Percentiles rank a stretch among this genome's conserved stretches.
These are phyloP conservation scores for Plenodomus biglobosus DNA, from an alignment of 2,329 filamentous ascomycete species.

Conservation along the genomic window DNA sequence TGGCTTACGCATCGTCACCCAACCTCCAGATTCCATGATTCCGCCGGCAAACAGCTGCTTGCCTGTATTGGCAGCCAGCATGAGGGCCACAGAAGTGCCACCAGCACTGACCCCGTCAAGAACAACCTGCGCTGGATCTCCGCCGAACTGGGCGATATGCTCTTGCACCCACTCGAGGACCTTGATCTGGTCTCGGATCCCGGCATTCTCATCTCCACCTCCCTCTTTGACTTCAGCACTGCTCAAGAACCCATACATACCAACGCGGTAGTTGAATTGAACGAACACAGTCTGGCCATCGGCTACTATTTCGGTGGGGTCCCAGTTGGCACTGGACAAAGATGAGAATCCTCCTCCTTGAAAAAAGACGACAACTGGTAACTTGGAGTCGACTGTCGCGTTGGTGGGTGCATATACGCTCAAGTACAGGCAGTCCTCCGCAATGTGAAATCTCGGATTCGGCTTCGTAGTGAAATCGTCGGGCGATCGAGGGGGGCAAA, in stretches of 20 bases:
- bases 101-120: constrained; percentile 71
- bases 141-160: constrained; percentile 68
- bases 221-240: constrained; percentile 54
- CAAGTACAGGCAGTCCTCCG: constrained; percentile 71
- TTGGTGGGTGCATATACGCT: constrained; percentile 63
- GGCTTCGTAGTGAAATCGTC: constrained; percentile 23
- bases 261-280: constrained; percentile 75
- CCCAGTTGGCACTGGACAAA: constrained; percentile 54
- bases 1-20: constrained; percentile 52
- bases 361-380: constrained; percentile 67
- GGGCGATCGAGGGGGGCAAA: constrained; percentile 36
- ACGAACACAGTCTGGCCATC: constrained; percentile 67
- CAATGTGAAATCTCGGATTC: constrained; percentile 26
- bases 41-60: constrained; percentile 54
- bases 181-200: constrained; percentile 69
- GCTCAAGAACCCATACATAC: constrained; percentile 71
- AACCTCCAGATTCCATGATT: constrained; percentile 58
- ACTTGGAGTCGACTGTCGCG: constrained; percentile 52
- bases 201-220: constrained; percentile 64
- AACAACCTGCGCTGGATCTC: constrained; percentile 67
- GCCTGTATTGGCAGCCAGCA: constrained; percentile 45
- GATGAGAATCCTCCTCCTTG: constrained; percentile 53
- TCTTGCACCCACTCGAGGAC: constrained; percentile 69
- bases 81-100: constrained; percentile 45
- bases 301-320: constrained; percentile 65